Percentiles rank a stretch among this genome's conserved stretches.
These are phyloP conservation scores for Capsicum rhomboideum DNA, from an alignment of 257 asterid genomes.

Conservation along the genomic window DNA sequence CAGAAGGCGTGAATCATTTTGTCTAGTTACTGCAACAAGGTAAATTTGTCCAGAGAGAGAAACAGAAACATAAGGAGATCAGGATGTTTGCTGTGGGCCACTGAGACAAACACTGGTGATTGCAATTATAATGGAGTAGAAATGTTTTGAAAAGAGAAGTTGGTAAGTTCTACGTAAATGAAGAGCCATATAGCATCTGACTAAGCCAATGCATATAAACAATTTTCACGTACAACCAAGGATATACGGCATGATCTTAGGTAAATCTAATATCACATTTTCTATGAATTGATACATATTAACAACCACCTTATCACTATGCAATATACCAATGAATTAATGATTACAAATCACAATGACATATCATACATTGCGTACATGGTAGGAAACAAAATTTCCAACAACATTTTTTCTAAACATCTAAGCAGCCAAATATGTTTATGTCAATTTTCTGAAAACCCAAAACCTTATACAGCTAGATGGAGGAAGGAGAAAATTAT, in stretches of 20 bases:
- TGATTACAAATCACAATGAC: not conserved
- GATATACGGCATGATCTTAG: not conserved
- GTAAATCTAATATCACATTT: not conserved
- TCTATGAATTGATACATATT: not conserved
- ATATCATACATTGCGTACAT: not conserved
- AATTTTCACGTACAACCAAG: not conserved
- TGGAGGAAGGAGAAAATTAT: not conserved
- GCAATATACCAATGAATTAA: not conserved
- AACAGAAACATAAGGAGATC: not conserved
- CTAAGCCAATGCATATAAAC: not conserved
- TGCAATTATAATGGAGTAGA: not conserved
- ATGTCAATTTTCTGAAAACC: not conserved
- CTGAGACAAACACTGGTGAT: not conserved
- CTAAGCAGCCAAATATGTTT: not conserved
- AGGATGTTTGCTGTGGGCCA: not conserved
- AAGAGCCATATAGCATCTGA: not conserved
- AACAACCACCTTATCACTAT: not conserved
- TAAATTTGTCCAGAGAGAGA: not conserved
- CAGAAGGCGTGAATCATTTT: not conserved
- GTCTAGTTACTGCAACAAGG: not conserved
- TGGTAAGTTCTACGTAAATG: not conserved
- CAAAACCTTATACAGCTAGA: not conserved
- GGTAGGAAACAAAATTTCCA: not conserved
- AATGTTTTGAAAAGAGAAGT: not conserved
- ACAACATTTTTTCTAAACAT: not conserved